Evolutionary conservation across 2,329 filamentous ascomycete genomes (phyloP).

Genomic region (Penicillium sp.): DNA sequence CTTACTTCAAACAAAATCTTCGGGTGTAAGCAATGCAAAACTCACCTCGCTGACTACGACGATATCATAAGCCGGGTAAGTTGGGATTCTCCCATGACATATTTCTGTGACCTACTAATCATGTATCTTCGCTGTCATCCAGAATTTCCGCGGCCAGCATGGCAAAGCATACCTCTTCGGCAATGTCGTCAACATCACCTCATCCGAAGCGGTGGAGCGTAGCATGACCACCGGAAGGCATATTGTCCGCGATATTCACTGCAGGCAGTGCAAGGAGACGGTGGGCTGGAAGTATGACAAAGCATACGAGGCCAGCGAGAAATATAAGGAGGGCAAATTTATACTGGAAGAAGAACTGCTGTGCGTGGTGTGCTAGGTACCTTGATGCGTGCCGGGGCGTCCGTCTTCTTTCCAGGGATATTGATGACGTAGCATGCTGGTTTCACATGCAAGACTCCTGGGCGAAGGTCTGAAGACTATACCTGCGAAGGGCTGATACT

Average conservation of each 20-base stretch:
- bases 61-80: slow-evolving; percentile 91
- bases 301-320: slow-evolving; percentile 81
- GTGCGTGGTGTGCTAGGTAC: slow-evolving; percentile 63
- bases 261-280: slow-evolving; percentile 79
- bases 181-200: slow-evolving; percentile 79
- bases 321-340: slow-evolving; percentile 98
- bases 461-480: too few species aligned
- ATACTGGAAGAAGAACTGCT: slow-evolving; percentile 89
- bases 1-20: slow-evolving; percentile 79
- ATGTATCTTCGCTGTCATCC: too few species aligned
- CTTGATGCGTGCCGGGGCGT: too few species aligned
- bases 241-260: slow-evolving; percentile 84
- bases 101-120: too few species aligned
- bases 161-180: slow-evolving; percentile 97
- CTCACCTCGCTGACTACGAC: slow-evolving; percentile 87
- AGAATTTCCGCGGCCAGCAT: slow-evolving; percentile 98
- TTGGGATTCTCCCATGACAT: too few species aligned
- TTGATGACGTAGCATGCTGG: too few species aligned
- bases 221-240: slow-evolving; percentile 97
- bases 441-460: too few species aligned
- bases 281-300: slow-evolving; percentile 99
- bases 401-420: too few species aligned
- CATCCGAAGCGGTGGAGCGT: slow-evolving; percentile 72
- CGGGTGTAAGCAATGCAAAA: slow-evolving; percentile 89
- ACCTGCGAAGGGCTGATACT: too few species aligned